Conservation (phyloP, 768 basidiomycete genomes). For the Tricholoma sp. region DNA sequence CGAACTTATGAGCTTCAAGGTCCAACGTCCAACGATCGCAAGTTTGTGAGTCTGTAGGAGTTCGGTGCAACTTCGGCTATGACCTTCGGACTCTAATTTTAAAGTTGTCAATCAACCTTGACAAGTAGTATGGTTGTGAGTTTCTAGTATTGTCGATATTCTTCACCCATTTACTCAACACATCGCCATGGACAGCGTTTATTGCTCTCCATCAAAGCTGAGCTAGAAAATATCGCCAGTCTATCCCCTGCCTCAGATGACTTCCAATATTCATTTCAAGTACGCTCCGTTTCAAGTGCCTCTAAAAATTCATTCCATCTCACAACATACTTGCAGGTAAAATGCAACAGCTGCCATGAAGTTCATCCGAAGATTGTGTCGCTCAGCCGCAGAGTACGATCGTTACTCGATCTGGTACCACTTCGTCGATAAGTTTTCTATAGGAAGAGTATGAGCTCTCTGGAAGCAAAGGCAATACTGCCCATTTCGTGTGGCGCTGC, state of each 20-base stretch:
- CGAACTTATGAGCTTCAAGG: background rate
- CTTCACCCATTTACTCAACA: conserved; percentile 8
- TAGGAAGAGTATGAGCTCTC: conserved; percentile 68
- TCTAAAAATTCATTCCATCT: background rate
- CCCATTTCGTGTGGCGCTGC: conserved; percentile 82
- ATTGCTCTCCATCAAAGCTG: conserved; percentile 68
- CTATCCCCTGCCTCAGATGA: conserved; percentile 59
- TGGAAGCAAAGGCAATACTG: conserved; percentile 60
- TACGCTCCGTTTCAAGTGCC: conserved; percentile 18
- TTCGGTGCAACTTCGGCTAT: too few relatives aligned
- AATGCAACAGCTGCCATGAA: conserved; percentile 79
- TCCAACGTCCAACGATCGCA: too few relatives aligned
- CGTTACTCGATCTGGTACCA: conserved; percentile 2
- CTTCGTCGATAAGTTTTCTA: conserved; percentile 1
- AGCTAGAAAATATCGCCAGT: conserved; percentile 73
- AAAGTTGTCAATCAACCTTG: too few relatives aligned
- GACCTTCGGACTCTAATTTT: too few relatives aligned
- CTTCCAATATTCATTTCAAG: conserved; percentile 82
- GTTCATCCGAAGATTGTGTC: conserved; percentile 66
- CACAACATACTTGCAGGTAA: conserved; percentile 40
- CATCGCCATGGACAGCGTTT: conserved; percentile 40
- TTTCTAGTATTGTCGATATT: conserved; percentile 6
- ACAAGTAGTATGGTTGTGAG: conserved; percentile 66
- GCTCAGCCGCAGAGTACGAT: conserved; percentile 61
- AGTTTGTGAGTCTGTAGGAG: too few relatives aligned